Conservation (phyloP, 2,329 filamentous ascomycete genomes). For the Epichloe baconii region DNA sequence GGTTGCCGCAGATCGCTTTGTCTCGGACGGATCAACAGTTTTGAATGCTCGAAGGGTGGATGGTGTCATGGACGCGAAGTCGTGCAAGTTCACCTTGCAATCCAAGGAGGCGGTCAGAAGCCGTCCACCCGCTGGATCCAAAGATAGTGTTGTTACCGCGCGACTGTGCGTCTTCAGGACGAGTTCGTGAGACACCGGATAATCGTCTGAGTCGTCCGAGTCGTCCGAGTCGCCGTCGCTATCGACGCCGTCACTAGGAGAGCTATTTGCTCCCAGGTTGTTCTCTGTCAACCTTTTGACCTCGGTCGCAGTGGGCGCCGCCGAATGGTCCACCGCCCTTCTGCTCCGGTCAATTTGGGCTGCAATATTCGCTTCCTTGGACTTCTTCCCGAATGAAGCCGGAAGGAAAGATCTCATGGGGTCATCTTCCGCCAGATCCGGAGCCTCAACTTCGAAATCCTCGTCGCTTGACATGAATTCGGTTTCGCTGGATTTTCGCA, state of each 20-base stretch:
- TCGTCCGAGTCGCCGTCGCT: constrained; percentile 18
- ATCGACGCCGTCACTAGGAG: constrained; percentile 15
- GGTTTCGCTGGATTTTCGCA: neutral
- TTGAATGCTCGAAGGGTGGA: constrained; percentile 91
- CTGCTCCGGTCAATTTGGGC: constrained; percentile 73
- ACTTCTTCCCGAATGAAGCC: constrained; percentile 72
- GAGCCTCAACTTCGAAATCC: constrained; percentile 42
- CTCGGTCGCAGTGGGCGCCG: neutral
- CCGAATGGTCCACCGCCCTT: constrained; percentile 29
- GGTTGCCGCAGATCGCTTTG: constrained; percentile 52
- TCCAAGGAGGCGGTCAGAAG: constrained; percentile 86
- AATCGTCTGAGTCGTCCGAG: constrained; percentile 53
- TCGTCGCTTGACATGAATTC: constrained; percentile 45
- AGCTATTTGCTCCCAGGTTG: constrained; percentile 5
- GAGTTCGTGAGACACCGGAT: constrained; percentile 84
- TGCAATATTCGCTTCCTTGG: constrained; percentile 57
- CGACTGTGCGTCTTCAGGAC: constrained; percentile 85
- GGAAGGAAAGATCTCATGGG: constrained; percentile 68
- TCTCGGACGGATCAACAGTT: constrained; percentile 72
- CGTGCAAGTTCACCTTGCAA: constrained; percentile 82
- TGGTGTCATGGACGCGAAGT: constrained; percentile 91
- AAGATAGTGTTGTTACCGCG: constrained; percentile 68
- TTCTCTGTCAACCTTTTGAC: constrained; percentile 7
- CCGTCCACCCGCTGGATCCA: constrained; percentile 75
- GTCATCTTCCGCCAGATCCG: constrained; percentile 47